Evolutionary conservation across 164 flowering plant species (phyloP).

Genomic region (Tetrastigma voinierianum): DNA sequence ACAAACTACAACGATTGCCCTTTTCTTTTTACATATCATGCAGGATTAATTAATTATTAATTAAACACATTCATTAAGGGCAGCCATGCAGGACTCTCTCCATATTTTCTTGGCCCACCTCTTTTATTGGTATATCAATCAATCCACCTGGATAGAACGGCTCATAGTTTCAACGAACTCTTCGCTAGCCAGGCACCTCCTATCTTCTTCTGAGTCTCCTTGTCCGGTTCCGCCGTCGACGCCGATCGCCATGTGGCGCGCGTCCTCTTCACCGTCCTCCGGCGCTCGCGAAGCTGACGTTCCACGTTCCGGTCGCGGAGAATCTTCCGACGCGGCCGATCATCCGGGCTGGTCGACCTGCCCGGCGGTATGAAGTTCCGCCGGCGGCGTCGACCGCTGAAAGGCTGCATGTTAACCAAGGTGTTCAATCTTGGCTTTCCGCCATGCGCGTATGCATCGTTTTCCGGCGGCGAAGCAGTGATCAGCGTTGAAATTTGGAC

Average conservation of each 20-base stretch:
- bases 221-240: slow-evolving; percentile 35
- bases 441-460: slow-evolving; percentile 38
- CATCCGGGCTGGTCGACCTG: slow-evolving; percentile 56
- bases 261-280: slow-evolving; percentile 36
- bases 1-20: no score
- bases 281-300: slow-evolving; percentile 49
- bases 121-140: no score
- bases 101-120: no score
- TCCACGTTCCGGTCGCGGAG: slow-evolving; percentile 40
- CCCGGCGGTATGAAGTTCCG: slow-evolving; percentile 35
- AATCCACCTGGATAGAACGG: no score
- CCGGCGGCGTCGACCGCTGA: slow-evolving; percentile 44
- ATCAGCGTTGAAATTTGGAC: slow-evolving; percentile 39
- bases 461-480: slow-evolving; percentile 36
- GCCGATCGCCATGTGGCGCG: slow-evolving; percentile 49
- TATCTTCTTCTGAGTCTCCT: slow-evolving; percentile 24
- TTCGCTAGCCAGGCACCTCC: slow-evolving; percentile 39
- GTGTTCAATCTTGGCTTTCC: slow-evolving; percentile 40
- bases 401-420: slow-evolving; percentile 37
- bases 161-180: no score
- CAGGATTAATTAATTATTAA: no score
- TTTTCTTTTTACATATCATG: no score
- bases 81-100: no score
- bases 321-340: slow-evolving; percentile 58
- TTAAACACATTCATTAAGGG: no score